These are phyloP conservation scores for Mytilinidion resinicola DNA, from an alignment of 495 filamentous ascomycete genomes.

Conservation along the genomic window DNA sequence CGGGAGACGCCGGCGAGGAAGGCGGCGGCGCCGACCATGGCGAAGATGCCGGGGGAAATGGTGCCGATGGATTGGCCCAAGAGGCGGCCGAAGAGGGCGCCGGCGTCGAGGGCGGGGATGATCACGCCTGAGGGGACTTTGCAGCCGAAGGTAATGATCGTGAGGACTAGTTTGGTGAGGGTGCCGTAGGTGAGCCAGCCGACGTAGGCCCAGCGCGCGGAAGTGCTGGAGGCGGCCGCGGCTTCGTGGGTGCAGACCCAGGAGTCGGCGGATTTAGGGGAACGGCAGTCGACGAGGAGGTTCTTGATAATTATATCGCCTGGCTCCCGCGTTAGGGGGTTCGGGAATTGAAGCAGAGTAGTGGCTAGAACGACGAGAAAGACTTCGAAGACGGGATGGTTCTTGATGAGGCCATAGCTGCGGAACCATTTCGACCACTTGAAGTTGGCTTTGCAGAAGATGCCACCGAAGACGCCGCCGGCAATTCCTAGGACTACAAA, in stretches of 20 bases:
- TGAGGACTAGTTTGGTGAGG: constrained; percentile 48
- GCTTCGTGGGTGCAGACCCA: constrained; percentile 49
- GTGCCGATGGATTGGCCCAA: constrained; percentile 44
- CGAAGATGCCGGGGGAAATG: constrained; percentile 53
- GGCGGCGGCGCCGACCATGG: constrained; percentile 55
- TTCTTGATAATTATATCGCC: constrained; percentile 51
- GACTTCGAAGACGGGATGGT: constrained; percentile 49
- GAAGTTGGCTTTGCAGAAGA: constrained; percentile 53
- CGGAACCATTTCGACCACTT: constrained; percentile 51
- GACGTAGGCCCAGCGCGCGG: constrained; percentile 34
- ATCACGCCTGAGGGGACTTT: constrained; percentile 56
- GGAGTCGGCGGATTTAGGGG: constrained; percentile 19
- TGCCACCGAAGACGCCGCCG: constrained; percentile 50
- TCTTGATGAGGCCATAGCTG: constrained; percentile 45
- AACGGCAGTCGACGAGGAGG: constrained; percentile 48
- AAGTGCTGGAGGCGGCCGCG: not conserved
- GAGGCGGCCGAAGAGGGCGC: constrained; percentile 51
- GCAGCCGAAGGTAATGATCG: constrained; percentile 51
- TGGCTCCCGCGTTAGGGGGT: constrained; percentile 46
- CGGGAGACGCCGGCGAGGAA: constrained; percentile 54
- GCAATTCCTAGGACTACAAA: constrained; percentile 51
- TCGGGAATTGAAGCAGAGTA: constrained; percentile 50
- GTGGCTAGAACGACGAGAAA: constrained; percentile 48
- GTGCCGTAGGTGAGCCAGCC: constrained; percentile 49
- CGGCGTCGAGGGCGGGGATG: constrained; percentile 52